Base-by-base conservation (phyloP, 306 rosid species). In the Citrullus amarus region DNA sequence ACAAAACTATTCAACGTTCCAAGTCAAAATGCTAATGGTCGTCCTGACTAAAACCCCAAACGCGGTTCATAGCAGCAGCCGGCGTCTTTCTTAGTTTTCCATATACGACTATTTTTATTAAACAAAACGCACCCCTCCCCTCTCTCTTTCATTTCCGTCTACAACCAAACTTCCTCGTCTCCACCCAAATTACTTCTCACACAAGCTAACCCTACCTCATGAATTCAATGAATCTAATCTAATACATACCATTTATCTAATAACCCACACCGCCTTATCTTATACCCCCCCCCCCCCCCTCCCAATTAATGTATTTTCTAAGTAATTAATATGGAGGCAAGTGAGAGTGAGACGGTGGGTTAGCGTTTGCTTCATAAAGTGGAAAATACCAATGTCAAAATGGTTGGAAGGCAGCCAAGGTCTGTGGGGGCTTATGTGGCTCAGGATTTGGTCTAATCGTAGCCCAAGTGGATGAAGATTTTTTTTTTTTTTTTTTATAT, bases 321-420 rank as follows among this genome's bases (percentile, higher is more conserved):
- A 62, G 5, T 14, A 62, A 62, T 32, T 62, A 17, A 36, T 38
- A 14, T 0, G 41, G 10, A 32, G 69, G 25, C 46, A 63, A 66
- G 34, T 20, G 34, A 41, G 55, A 68, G 75, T 43, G 55, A 68
- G 75, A 68, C 55, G 55, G 75, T 68, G 75, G 75, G 75, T 69
- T 39, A 9, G 32, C 53, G 41, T 28, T 68, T 68, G 53, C 39
- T 68, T 67, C 15, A 18, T 67, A 3, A 39, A 41, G 30, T 41
- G 74, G 30, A n/a, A 65, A 63, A 65, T 65, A 16, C 8, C 2
- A 60, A 60, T 10, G 28, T 56, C 16, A 25, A 60, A 60, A 65
- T n/a, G 53, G 41, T 15, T 43, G 75, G 54, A 41, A 68, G 25
- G 55, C 36, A 66, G 51, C 16, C 51, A 66, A 1, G 17, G 43